Evolutionary conservation across 2,329 filamentous ascomycete genomes (phyloP), one percentile per base, ranked within the genome.

Genomic region (Coniochaeta sp.): DNA sequence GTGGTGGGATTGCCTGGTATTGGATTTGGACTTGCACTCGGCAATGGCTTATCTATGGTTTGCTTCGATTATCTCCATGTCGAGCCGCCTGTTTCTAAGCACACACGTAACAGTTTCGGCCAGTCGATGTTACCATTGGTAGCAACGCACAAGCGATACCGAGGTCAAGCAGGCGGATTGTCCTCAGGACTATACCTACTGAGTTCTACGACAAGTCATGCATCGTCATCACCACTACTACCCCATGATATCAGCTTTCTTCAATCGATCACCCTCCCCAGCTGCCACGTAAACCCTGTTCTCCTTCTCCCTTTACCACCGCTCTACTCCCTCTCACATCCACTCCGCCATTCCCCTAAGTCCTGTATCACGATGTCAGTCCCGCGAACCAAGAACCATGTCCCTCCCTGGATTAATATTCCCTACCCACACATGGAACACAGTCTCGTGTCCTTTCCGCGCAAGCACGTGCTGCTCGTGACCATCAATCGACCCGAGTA

Each of bases 401-500:
- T 73, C 66, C 71, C 71, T 3, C 63, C 62, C 38, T 73, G 72
- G 73, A 70, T 76, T 52, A 55, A 69, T 57, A 68, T 65, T 14
- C 65, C 68, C 1, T 71, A 72, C 32, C 71, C 71, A 32, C 65
- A 72, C 26, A 61, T 73, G 38, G 63, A 70, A 19, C 64, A 72
- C 62, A 69, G 81, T 76, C 42, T 47, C 4, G 42, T 47, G 42
- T 47, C 47, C 47, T 79, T 78, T 63, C 78, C 78, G 6, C 69
- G 69, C 4, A 69, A 72, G 22, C 70, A 74, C 59, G 72, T 77
- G 34, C 69, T 79, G 14, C 72, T 77, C 12, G 73, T 79, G 26
- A 78, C 77, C 2, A 73, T 80, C 62, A 78, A 79, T 61, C 73
- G 76, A 2, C 73, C 76, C 0, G 63, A 70, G 24, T 66, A 70